Evolutionary conservation across 495 filamentous ascomycete genomes (phyloP), one percentile per base, ranked within the genome.

Genomic region (Podospora conica): DNA sequence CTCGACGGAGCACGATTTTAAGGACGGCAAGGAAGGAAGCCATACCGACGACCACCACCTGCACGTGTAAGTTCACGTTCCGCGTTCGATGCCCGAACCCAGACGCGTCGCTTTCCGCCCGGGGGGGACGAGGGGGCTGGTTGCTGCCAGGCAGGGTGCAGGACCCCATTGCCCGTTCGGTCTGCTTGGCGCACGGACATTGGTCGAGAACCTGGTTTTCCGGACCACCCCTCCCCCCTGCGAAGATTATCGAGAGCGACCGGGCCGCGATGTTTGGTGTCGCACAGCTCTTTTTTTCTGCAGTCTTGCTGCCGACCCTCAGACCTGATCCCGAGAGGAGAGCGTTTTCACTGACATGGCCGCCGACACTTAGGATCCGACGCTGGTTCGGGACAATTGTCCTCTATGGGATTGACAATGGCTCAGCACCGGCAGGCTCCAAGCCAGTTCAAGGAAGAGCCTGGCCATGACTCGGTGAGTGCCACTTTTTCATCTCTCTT

Each of bases 351-450:
- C 67, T 69, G 66, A 68, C 66, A 27, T 40, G 29, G 60, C 22
- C 9, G 40, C 18, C 58, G 40, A 48, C 58, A 22, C 25, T 7
- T 23, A 60, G 61, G 22, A 56, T n/a, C 53, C n/a, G 23, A n/a
- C 23, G 53, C 23, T 24, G 54, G 23, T 40, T 40, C 64, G 9
- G 12, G 18, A 31, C 31, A 65, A 60, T 58, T 57, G 40, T 61
- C 29, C 65, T 70, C 71, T 75, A 77, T 77, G 75, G 75, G 75
- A 72, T 72, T 77, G 62, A 75, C 68, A 69, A 78, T 78, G 76
- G 74, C 74, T 66, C 76, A 76, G 64, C 75, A 75, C 63, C 76
- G 76, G 55, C 75, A 76, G 74, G 76, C 76, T 68, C 65, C 76
- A 33, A 73, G 74, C 73, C 76, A 75, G 25, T 75, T 72, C 61